Percentiles rank a stretch among this genome's conserved stretches.
Conservation (phyloP, 2,329 filamentous ascomycete species). For the Trichoderma breve region DNA sequence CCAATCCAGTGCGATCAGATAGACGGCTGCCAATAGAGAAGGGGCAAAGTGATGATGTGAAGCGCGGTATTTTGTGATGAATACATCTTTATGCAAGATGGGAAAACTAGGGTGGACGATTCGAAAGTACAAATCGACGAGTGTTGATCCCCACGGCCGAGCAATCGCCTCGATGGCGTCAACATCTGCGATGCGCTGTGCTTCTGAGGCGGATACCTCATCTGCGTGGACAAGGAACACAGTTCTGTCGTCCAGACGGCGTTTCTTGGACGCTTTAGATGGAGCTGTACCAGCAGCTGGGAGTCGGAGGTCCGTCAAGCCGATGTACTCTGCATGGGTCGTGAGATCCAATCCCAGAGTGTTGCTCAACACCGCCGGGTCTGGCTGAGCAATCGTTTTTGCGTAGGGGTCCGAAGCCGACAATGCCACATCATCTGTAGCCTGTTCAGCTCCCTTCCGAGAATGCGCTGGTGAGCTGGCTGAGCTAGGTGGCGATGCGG, state of each 20-base stretch:
- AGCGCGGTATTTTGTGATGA: neutral
- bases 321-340: neutral
- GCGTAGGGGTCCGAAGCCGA: neutral
- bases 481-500: neutral
- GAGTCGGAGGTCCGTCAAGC: neutral
- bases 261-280: neutral
- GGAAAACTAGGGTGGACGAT: neutral
- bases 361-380: neutral
- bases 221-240: neutral
- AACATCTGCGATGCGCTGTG: neutral
- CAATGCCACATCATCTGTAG: neutral
- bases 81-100: neutral
- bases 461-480: neutral
- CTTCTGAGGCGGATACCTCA: neutral
- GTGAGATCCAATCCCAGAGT: neutral
- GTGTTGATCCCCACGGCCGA: neutral
- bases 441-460: neutral
- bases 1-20: neutral
- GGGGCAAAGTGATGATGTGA: neutral
- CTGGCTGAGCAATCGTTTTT: neutral
- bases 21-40: neutral
- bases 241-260: neutral
- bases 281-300: neutral
- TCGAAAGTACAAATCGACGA: neutral
- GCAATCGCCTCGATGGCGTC: neutral